A percentile compares a stretch with the other conserved stretches of the same genome.
Evolutionary conservation across 805 yeast species (phyloP).

Genomic region (Spathaspora hagerdaliae): DNA sequence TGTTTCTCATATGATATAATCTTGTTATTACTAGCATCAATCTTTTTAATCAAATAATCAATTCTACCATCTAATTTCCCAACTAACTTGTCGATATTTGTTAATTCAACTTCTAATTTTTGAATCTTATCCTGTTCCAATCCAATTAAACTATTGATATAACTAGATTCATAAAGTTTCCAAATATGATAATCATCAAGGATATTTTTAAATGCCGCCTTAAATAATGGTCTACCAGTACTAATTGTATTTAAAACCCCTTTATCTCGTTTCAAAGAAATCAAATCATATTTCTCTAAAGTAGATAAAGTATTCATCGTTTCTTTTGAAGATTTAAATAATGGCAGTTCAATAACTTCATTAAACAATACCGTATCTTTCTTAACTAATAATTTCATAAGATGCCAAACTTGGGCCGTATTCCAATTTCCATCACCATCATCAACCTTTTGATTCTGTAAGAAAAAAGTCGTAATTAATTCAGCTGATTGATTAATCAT

Average conservation of each 20-base stretch:
- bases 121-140: constrained; percentile 60
- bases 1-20: constrained; percentile 26
- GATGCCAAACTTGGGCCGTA: constrained; percentile 83
- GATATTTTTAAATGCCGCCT: constrained; percentile 72
- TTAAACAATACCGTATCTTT: constrained; percentile 43
- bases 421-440: constrained; percentile 47
- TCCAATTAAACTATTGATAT: constrained; percentile 49
- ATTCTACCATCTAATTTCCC: constrained; percentile 60
- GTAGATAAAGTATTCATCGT: constrained; percentile 49
- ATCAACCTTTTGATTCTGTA: constrained; percentile 23
- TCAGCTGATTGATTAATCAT: constrained; percentile 84
- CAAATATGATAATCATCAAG: constrained; percentile 52
- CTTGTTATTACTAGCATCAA: constrained; percentile 53
- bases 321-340: constrained; percentile 55
- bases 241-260: constrained; percentile 65
- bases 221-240: constrained; percentile 82
- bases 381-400: constrained; percentile 61
- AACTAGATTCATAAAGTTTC: constrained; percentile 61
- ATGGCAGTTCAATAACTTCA: constrained; percentile 52
- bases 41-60: constrained; percentile 63
- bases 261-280: constrained; percentile 67
- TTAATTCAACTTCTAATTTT: constrained; percentile 70
- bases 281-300: constrained; percentile 75
- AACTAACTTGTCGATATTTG: constrained; percentile 47
- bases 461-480: constrained; percentile 80